phyloP scores from a whole-genome alignment of 306 rosid genomes.

The Fragaria iinumae region DNA sequence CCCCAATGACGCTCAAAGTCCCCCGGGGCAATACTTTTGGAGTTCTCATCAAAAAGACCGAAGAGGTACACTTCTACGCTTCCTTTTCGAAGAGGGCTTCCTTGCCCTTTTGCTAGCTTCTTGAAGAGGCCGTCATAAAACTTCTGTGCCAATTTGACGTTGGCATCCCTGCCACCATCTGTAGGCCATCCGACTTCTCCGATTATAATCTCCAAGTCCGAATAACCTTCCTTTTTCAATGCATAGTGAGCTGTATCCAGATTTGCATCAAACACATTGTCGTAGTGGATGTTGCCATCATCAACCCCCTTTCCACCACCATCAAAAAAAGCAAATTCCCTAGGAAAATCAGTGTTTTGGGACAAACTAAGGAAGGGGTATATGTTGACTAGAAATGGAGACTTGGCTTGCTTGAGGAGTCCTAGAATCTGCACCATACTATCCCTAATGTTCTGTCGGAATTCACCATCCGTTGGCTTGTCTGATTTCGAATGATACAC shows the following conservation, averaged over 20 bases:
- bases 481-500: slow-evolving; percentile 53
- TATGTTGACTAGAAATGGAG: slow-evolving; percentile 72
- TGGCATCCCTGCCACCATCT: slow-evolving; percentile 51
- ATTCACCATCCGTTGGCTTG: slow-evolving; percentile 60
- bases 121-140: slow-evolving; percentile 64
- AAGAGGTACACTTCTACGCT: slow-evolving; percentile 44
- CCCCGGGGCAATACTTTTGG: slow-evolving; percentile 60
- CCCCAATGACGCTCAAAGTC: slow-evolving; percentile 93
- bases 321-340: slow-evolving; percentile 63
- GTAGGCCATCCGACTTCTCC: slow-evolving; percentile 98
- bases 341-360: slow-evolving; percentile 39
- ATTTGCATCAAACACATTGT: slow-evolving; percentile 73
- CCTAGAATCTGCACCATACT: slow-evolving; percentile 39
- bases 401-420: slow-evolving; percentile 38
- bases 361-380: slow-evolving; percentile 76
- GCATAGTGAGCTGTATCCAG: slow-evolving; percentile 61
- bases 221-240: slow-evolving; percentile 40
- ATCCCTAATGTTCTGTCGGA: slow-evolving; percentile 41
- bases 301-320: slow-evolving; percentile 10
- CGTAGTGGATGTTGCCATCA: slow-evolving; percentile 42
- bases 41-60: slow-evolving; percentile 57
- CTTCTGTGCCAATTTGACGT: slow-evolving; percentile 29
- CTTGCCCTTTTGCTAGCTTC: slow-evolving; percentile 44
- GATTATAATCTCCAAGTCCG: slow-evolving; percentile 38
- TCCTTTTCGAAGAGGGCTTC: slow-evolving; percentile 50